phyloP scores from a whole-genome alignment of 208 protist species.

The Leishmania lainsoni region DNA sequence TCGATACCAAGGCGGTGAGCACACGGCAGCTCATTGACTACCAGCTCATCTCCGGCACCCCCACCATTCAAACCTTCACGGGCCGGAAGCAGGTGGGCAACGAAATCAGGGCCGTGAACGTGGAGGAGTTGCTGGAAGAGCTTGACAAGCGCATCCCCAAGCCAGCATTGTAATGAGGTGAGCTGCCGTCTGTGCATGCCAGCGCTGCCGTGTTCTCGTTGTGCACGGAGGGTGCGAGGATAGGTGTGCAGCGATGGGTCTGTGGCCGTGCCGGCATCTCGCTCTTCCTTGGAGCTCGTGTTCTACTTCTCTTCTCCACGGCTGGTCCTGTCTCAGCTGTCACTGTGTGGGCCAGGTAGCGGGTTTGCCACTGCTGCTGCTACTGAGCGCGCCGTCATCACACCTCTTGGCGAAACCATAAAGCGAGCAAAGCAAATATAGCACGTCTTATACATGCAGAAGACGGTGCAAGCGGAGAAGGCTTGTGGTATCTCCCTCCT shows the following conservation, averaged over 20 bases:
- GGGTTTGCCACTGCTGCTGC: neutral
- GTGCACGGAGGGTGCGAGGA: neutral
- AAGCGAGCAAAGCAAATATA: neutral
- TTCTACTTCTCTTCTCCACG: neutral
- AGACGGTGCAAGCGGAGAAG: neutral
- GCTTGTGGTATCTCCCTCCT: neutral
- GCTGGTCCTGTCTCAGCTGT: neutral
- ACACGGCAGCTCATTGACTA: constrained; percentile 77
- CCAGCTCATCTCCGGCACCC: constrained; percentile 90
- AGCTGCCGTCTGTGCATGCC: neutral
- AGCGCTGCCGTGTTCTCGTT: neutral
- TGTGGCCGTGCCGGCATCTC: neutral
- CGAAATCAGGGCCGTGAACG: constrained; percentile 83
- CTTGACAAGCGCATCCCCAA: constrained; percentile 48
- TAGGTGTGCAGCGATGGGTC: neutral
- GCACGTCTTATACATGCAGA: neutral
- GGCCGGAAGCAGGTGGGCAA: constrained; percentile 82
- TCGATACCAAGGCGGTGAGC: constrained; percentile 80
- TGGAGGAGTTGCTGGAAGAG: constrained; percentile 84
- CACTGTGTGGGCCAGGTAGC: neutral
- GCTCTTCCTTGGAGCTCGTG: neutral
- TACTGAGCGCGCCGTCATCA: neutral
- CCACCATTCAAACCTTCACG: constrained; percentile 89
- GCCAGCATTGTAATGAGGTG: neutral
- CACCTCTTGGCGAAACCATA: neutral